These are phyloP conservation scores for Mucuna pruriens DNA, from an alignment of 306 rosid genomes.

Conservation along the genomic window DNA sequence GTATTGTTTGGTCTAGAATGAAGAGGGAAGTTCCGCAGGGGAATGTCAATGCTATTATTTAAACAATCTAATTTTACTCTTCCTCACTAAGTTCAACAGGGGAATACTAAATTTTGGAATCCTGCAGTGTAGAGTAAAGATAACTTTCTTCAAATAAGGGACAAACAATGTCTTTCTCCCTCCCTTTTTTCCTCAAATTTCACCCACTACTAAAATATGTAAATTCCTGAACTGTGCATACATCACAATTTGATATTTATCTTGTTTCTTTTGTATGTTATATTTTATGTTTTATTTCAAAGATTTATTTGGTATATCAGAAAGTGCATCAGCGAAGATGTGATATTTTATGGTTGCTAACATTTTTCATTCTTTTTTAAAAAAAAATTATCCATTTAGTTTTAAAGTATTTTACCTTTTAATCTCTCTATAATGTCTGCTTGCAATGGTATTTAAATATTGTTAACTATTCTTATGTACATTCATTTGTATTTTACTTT, in stretches of 20 bases:
- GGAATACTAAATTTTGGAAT: conserved; percentile 22
- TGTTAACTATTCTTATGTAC: background rate
- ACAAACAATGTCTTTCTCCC: background rate
- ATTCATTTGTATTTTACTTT: background rate
- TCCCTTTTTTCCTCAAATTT: background rate
- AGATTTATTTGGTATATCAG: background rate
- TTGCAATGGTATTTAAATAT: conserved; percentile 1
- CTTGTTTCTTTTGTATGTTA: conserved; percentile 11
- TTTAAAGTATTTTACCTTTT: background rate
- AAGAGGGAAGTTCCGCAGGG: background rate
- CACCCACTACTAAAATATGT: background rate
- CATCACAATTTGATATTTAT: conserved; percentile 30
- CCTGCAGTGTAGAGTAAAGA: background rate
- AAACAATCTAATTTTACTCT: conserved; percentile 1
- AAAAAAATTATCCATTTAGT: background rate
- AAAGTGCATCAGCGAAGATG: conserved; percentile 19
- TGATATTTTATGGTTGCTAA: conserved; percentile 27
- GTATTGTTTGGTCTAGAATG: background rate
- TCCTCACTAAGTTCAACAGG: background rate
- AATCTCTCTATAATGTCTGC: background rate
- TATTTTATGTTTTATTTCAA: conserved; percentile 17
- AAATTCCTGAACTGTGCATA: conserved; percentile 14
- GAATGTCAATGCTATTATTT: conserved; percentile 9
- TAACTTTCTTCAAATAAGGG: background rate
- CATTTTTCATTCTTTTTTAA: background rate